Conservation (phyloP, 148 eudicot genomes). For the Chenopodium album region DNA sequence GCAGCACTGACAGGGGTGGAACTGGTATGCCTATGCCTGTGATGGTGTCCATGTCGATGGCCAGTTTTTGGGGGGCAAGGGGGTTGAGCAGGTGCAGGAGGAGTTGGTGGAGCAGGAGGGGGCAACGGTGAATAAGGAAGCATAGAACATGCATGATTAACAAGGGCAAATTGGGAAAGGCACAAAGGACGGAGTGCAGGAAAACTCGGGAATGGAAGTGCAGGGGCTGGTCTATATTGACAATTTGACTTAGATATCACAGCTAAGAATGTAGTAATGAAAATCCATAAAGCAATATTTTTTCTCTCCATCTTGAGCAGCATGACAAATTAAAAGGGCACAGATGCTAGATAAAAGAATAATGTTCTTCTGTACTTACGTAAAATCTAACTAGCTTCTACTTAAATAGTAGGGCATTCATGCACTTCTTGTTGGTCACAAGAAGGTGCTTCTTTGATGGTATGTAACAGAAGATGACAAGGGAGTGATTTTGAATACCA, state of each 20-base stretch:
- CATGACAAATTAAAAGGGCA: slow-evolving; percentile 6
- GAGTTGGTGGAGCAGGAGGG: slow-evolving; percentile 35
- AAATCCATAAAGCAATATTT: slow-evolving; percentile 9
- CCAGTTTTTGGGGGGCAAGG: slow-evolving; percentile 23
- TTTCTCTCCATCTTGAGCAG: slow-evolving; percentile 37
- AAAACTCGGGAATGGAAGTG: slow-evolving; percentile 19
- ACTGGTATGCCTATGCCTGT: slow-evolving; percentile 28
- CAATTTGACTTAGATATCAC: slow-evolving; percentile 32
- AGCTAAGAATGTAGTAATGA: slow-evolving; percentile 32
- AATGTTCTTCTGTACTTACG: slow-evolving; percentile 5
- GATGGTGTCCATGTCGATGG: slow-evolving; percentile 33
- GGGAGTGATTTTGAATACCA: slow-evolving; percentile 22
- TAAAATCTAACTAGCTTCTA: slow-evolving; percentile 19
- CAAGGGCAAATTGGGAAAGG: slow-evolving; percentile 63
- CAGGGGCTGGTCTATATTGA: slow-evolving; percentile 25
- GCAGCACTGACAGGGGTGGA: slow-evolving; percentile 19
- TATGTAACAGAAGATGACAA: slow-evolving; percentile 28
- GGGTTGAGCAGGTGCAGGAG: slow-evolving; percentile 16
- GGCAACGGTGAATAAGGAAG: slow-evolving; percentile 45
- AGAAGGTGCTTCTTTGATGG: slow-evolving; percentile 32
- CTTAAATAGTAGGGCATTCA: slow-evolving; percentile 43
- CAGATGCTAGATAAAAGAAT: slow-evolving; percentile 11
- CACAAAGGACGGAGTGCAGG: slow-evolving; percentile 54
- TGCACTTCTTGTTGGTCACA: slow-evolving; percentile 41
- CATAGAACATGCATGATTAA: slow-evolving; percentile 59